Evolutionary conservation across 1,284 basidiomycete species (phyloP).

Genomic region (Microbotryum silenes-acaulis): DNA sequence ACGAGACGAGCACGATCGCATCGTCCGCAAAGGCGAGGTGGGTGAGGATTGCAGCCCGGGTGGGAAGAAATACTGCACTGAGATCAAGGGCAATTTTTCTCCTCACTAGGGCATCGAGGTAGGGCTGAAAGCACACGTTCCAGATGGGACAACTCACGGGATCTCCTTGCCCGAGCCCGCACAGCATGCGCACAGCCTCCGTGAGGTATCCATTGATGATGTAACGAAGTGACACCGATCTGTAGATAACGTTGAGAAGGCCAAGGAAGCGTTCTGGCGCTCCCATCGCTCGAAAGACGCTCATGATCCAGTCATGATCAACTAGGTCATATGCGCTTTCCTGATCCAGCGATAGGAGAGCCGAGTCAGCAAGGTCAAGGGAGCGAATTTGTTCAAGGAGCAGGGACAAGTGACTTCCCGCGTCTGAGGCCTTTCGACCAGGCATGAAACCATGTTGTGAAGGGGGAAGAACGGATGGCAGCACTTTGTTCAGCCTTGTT

Average conservation of each 20-base stretch:
- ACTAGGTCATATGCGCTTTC: constrained; percentile 3
- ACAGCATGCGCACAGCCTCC: background rate
- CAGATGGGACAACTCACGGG: constrained; percentile 1
- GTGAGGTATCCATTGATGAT: constrained; percentile 5
- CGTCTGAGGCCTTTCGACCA: background rate
- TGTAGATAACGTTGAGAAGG: background rate
- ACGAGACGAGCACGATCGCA: background rate
- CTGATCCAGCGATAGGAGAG: constrained; percentile 3
- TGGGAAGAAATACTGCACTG: too few species aligned
- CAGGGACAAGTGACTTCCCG: constrained; percentile 1
- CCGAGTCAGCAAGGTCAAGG: background rate
- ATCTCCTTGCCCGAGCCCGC: constrained; percentile 1
- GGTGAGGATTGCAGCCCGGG: background rate
- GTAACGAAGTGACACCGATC: background rate
- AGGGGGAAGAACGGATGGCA: background rate
- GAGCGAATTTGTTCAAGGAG: background rate
- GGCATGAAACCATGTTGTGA: constrained; percentile 5
- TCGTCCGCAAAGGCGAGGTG: constrained; percentile 6
- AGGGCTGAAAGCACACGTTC: constrained; percentile 3
- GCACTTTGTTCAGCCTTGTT: background rate
- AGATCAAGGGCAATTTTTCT: background rate
- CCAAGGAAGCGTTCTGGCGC: background rate
- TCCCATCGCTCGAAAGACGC: background rate
- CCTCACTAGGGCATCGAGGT: constrained; percentile 1
- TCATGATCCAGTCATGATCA: constrained; percentile 5